A percentile compares a stretch with the other conserved stretches of the same genome.
These are phyloP conservation scores for Neonectria neomacrospora DNA, from an alignment of 2,329 filamentous ascomycete genomes.

Conservation along the genomic window DNA sequence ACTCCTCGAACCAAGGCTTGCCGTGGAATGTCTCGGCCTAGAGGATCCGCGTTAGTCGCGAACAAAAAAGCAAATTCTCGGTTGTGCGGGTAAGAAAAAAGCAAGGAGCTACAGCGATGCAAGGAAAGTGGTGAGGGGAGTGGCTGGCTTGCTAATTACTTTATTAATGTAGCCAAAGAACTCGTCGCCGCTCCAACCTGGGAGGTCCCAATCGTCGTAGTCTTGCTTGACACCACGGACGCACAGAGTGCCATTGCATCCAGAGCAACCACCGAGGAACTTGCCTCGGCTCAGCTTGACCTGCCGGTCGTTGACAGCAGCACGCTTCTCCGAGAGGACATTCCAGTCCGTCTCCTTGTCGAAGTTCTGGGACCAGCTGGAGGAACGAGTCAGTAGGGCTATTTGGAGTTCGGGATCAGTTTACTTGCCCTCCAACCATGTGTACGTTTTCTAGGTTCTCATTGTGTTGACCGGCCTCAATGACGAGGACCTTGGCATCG, in stretches of 20 bases:
- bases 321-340: conserved; percentile 54
- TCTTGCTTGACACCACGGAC: conserved; percentile 60
- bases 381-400: neutral
- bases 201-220: conserved; percentile 65
- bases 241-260: conserved; percentile 61
- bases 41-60: conserved; percentile 3
- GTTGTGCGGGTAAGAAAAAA: neutral
- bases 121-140: neutral
- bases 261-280: conserved; percentile 61
- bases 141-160: conserved; percentile 44
- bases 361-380: conserved; percentile 57
- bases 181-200: conserved; percentile 67
- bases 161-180: conserved; percentile 68
- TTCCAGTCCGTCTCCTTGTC: conserved; percentile 64
- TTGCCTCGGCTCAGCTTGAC: conserved; percentile 61
- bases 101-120: neutral
- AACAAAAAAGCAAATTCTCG: neutral
- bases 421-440: conserved; percentile 60
- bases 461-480: conserved; percentile 54
- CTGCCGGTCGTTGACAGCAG: conserved; percentile 54
- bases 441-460: conserved; percentile 59
- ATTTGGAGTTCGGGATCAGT: no score
- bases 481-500: conserved; percentile 46
- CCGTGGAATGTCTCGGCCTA: conserved; percentile 67
- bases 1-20: conserved; percentile 67